Evolutionary conservation across 2,329 filamentous ascomycete species (phyloP).

Genomic region (Trichoderma sp.): DNA sequence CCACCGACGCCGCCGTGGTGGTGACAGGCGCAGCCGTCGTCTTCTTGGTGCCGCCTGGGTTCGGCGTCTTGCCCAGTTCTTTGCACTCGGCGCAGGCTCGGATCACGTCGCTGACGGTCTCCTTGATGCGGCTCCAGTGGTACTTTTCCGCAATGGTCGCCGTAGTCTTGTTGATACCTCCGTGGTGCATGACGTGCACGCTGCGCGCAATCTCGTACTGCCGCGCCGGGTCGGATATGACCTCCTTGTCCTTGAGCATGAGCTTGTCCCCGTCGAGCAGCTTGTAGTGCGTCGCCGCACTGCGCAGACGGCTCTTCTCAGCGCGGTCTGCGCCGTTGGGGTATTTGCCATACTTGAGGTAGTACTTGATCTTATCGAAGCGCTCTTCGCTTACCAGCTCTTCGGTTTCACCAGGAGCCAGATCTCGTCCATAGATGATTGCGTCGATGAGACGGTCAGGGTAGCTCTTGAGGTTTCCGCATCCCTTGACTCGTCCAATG

Average conservation of each 20-base stretch:
- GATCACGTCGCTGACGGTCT: slow-evolving; percentile 94
- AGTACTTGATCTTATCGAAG: slow-evolving; percentile 98
- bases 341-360: slow-evolving; percentile 92
- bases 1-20: slow-evolving; percentile 4
- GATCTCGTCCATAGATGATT: slow-evolving; percentile 75
- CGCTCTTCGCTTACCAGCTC: slow-evolving; percentile 91
- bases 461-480: slow-evolving; percentile 70
- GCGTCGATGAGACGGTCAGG: slow-evolving; percentile 72
- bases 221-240: slow-evolving; percentile 84
- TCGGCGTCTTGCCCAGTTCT: slow-evolving; percentile 66
- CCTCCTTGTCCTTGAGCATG: slow-evolving; percentile 97
- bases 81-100: slow-evolving; percentile 90
- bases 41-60: slow-evolving; percentile 37
- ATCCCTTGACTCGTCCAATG: slow-evolving; percentile 78
- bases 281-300: slow-evolving; percentile 94
- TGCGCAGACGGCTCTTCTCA: slow-evolving; percentile 92
- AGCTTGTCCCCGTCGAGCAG: slow-evolving; percentile 76
- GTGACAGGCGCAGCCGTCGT: slow-evolving; percentile 13
- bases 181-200: slow-evolving; percentile 76
- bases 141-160: slow-evolving; percentile 91
- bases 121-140: slow-evolving; percentile 98
- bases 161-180: slow-evolving; percentile 97
- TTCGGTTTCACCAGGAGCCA: slow-evolving; percentile 65
- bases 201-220: slow-evolving; percentile 88
- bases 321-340: slow-evolving; percentile 90